Base-by-base conservation (phyloP, 2,329 filamentous ascomycete species). In the Pochonia chlamydosporia region DNA sequence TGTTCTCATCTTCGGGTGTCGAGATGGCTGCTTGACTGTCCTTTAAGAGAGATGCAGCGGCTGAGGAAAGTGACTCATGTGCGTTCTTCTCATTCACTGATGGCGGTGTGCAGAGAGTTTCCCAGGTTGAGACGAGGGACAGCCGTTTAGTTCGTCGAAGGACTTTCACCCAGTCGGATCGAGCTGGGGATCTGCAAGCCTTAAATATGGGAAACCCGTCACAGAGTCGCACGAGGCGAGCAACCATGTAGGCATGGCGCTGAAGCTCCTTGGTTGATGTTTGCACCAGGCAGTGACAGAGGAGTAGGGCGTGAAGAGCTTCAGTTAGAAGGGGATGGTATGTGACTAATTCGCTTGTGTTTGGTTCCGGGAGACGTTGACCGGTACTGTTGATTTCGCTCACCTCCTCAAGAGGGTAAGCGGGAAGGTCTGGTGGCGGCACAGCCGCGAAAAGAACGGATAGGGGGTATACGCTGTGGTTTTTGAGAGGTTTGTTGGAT, bases 191-290 rank as follows among this genome's bases (percentile, higher is more conserved):
- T 43, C 85, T 75, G 21, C 84, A 82, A 1, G 82, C 75, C 53
- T 90, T 82, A 60, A 95, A 92, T 42, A 92, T 78, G 0, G 89
- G 89, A 56, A 89, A 91, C 4, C 87, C 88, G 57, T 93, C 86
- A 42, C 81, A 82, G 21, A 93, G 75, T 18, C 87, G 78, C 4
- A 81, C 76, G 2, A 93, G 74, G 5, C 88, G 82, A 14, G 88
- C 86, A 4, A 85, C 88, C 77, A 91, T 93, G 69, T 89, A 77
- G 0, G 87, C 87, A 61, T 93, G 87, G 30, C 88, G 85, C 43
- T 83, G 79, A 28, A 91, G 77, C 62, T 93, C 88, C 56, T 86
- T 89, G 10, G 79, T 65, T 0, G 87, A 86, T 0, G 89, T 95
- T 64, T 92, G 88, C 7, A 88, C 68, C 9, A 95, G 78, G n/a